Evolutionary conservation across 2,329 filamentous ascomycete genomes (phyloP).

Genomic region (Xylariaceae sp.): DNA sequence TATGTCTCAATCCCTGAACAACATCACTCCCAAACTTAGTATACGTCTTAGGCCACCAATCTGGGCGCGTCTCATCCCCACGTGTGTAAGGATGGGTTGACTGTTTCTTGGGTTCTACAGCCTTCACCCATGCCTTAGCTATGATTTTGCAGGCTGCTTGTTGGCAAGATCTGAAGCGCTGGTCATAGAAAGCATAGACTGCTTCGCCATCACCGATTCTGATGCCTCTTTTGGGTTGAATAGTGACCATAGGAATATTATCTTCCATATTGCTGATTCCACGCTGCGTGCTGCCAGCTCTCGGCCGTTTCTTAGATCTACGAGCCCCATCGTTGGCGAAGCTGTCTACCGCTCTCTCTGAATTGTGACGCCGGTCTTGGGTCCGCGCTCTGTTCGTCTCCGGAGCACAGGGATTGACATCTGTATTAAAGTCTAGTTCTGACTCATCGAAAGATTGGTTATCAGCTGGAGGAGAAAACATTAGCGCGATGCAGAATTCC

Average conservation of each 20-base stretch:
- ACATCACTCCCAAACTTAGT: slow-evolving; percentile 47
- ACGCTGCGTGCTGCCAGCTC: slow-evolving; percentile 3
- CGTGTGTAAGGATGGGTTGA: slow-evolving; percentile 75
- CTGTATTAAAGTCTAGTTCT: slow-evolving; percentile 26
- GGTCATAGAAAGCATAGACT: slow-evolving; percentile 66
- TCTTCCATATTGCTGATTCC: slow-evolving; percentile 47
- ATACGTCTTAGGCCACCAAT: slow-evolving; percentile 71
- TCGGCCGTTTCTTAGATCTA: slow-evolving; percentile 48
- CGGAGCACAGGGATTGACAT: slow-evolving; percentile 16
- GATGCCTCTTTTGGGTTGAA: slow-evolving; percentile 52
- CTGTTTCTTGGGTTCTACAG: slow-evolving; percentile 79
- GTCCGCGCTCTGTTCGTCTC: slow-evolving; percentile 24
- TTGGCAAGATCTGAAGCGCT: slow-evolving; percentile 70
- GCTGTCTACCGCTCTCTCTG: neutral
- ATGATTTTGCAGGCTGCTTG: slow-evolving; percentile 76
- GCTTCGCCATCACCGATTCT: slow-evolving; percentile 60
- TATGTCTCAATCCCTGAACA: slow-evolving; percentile 67
- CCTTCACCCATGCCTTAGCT: slow-evolving; percentile 77
- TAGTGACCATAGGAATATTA: slow-evolving; percentile 48
- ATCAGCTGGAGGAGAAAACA: neutral
- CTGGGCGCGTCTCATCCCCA: slow-evolving; percentile 66
- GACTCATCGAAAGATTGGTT: slow-evolving; percentile 24
- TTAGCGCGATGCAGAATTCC: neutral
- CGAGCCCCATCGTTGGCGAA: slow-evolving; percentile 41
- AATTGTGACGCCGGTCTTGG: slow-evolving; percentile 17